These are phyloP conservation scores for Russula vinacea DNA, from an alignment of 768 basidiomycete genomes.

Conservation along the genomic window DNA sequence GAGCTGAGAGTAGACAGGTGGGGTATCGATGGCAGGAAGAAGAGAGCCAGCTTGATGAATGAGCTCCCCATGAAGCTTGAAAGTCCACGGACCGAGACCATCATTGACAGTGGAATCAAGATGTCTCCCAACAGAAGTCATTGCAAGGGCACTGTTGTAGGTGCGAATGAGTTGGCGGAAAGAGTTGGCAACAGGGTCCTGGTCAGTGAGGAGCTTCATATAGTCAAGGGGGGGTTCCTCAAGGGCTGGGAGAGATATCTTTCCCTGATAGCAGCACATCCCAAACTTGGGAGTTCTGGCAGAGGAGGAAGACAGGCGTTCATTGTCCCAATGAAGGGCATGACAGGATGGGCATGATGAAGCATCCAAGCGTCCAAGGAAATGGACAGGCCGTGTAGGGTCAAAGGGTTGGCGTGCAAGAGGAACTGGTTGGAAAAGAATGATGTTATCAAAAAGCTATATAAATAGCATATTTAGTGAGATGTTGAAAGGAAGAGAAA, in stretches of 20 bases:
- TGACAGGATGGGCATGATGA: background rate
- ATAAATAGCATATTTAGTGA: too few species aligned
- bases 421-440: too few species aligned
- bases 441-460: too few species aligned
- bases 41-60: conserved; percentile 7
- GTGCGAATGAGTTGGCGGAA: conserved; percentile 42
- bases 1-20: too few species aligned
- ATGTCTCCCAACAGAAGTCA: conserved; percentile 44
- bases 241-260: background rate
- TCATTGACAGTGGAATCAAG: conserved; percentile 41
- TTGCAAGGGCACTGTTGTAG: conserved; percentile 32
- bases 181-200: conserved; percentile 37
- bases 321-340: conserved; percentile 9
- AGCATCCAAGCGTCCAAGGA: background rate
- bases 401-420: conserved; percentile 2
- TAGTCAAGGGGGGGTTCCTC: background rate
- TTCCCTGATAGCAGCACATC: conserved; percentile 6
- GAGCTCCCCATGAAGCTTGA: conserved; percentile 3
- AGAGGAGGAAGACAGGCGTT: background rate
- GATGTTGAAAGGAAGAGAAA: too few species aligned
- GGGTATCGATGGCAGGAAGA: background rate
- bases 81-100: background rate
- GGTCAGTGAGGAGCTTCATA: fast-evolving
- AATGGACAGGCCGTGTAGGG: background rate
- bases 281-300: background rate